Evolutionary conservation across 2,329 filamentous ascomycete species (phyloP), one percentile per base, ranked within the genome.

Genomic region (Penicillium olsonii): DNA sequence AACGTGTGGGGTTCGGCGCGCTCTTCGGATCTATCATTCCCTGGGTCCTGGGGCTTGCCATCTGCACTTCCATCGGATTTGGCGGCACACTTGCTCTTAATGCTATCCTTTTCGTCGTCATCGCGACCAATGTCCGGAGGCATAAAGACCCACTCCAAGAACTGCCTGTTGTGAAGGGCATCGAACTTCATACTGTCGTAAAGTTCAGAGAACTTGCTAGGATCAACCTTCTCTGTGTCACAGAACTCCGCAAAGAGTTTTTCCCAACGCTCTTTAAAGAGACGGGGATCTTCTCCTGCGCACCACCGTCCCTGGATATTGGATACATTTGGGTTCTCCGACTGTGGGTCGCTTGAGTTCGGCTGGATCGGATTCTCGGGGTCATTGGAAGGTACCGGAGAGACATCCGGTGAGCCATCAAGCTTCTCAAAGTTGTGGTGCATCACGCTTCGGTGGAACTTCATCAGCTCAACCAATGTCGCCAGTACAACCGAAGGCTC

Each of bases 161-260:
- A 99, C 55, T 91, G 90, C 2, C 94, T 85, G 67, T 99, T 99
- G 72, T 99, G 95, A 12, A 99, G 79, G 1, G 94, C 94, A 69
- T 99, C 94, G 57, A 97, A 99, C 71, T 99, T 99, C 94, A 99
- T 97, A 17, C 92, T 97, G 70, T 99, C 94, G 69, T 99, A 99
- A 2, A 99, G 81, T 74, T 99, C 94, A 5, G 91, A 96, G 54
- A 99, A 92, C 76, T 99, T 99, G 78, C 92, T 96, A 15, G 95
- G 95, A 70, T 99, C 94, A 15, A 97, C 91, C 76, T 99, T 99
- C 64, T 99, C 94, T 1, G 89, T 87, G 68, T 99, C 95, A 58
- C 88, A 94, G 64, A 99, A 99, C 67, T 99, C 94, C 40, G 87
- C 84, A 72, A 99, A 99, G 2, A 99, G 81, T 75, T 99, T 99